Evolutionary conservation across 2,329 filamentous ascomycete genomes (phyloP), one percentile per base, ranked within the genome.

Genomic region (Xylaria digitata): DNA sequence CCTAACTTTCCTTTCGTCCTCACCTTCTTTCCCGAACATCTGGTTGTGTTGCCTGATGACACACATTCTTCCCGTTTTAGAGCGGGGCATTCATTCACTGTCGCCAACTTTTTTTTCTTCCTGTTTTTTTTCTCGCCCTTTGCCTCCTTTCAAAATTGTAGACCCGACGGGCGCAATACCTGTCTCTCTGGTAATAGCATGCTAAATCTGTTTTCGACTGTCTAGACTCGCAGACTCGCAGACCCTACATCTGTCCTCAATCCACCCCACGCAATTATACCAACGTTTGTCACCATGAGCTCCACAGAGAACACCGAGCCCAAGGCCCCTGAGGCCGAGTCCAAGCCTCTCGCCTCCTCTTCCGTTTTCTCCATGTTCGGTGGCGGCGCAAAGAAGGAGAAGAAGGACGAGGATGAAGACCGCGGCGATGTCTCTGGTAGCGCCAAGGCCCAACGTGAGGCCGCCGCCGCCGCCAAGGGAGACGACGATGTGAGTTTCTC

Each of bases 321-420:
- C 75, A 87, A 76, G 76, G 77, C 80, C 61, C 78, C 79, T 68
- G 79, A 79, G 74, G 74, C 74, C 46, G 80, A 80, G 73, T 71
- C 71, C 56, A 80, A 79, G 74, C 74, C 77, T 65, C 82, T 86
- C 62, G 87, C 84, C 70, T 84, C 85, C 19, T 88, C 88, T 8
- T 86, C 87, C 74, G 92, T 98, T 72, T 98, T 98, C 86, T 95
- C 93, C 81, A 98, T 99, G 96, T 99, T 99, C 79, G 96, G 96
- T 75, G 96, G 96, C 71, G 96, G 96, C 70, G 92, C 92, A 68
- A 97, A 97, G 89, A 98, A 97, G 86, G 93, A 96, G 84, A 94
- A 93, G 87, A 97, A 96, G 87, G 89, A 90, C 70, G 91, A 92
- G 66, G 84, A 92, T 37, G 92, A 92, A 77, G 93, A 92, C 74